Evolutionary conservation across 805 yeast species (phyloP).

Genomic region (Pichia sporocuriosa): DNA sequence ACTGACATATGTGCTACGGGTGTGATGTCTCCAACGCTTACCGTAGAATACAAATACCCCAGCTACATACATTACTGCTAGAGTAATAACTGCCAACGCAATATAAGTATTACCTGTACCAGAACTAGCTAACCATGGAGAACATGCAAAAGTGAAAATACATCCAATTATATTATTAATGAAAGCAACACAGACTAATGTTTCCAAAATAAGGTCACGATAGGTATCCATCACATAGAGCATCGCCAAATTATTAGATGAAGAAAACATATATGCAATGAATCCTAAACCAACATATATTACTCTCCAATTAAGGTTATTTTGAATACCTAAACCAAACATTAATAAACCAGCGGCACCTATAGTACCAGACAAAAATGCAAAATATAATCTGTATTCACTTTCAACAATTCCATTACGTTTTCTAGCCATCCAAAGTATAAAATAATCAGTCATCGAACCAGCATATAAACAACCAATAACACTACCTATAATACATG

Average conservation of each 20-base stretch:
- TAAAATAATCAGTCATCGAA: slow-evolving; percentile 53
- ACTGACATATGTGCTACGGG: slow-evolving; percentile 43
- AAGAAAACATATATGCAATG: slow-evolving; percentile 62
- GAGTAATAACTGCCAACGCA: slow-evolving; percentile 52
- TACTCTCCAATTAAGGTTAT: slow-evolving; percentile 43
- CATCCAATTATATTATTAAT: slow-evolving; percentile 60
- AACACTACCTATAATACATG: slow-evolving; percentile 57
- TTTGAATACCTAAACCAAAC: slow-evolving; percentile 62
- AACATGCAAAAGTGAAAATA: slow-evolving; percentile 60
- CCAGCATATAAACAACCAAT: slow-evolving; percentile 66
- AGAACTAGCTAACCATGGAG: slow-evolving; percentile 50
- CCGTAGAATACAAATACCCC: slow-evolving; percentile 56
- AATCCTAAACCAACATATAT: slow-evolving; percentile 56
- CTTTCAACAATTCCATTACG: slow-evolving; percentile 58
- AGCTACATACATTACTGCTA: slow-evolving; percentile 46
- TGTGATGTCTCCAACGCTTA: slow-evolving; percentile 47
- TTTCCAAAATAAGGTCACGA: slow-evolving; percentile 59
- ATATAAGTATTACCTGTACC: slow-evolving; percentile 57
- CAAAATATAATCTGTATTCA: slow-evolving; percentile 54
- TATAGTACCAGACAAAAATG: slow-evolving; percentile 48
- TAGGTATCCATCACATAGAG: slow-evolving; percentile 60
- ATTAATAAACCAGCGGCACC: slow-evolving; percentile 56
- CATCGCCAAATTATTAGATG: slow-evolving; percentile 63
- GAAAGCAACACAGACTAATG: slow-evolving; percentile 58
- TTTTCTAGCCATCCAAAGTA: slow-evolving; percentile 56